Conservation (phyloP, 192 early-diverging fungal genomes). For the Entomortierella lignicola region DNA sequence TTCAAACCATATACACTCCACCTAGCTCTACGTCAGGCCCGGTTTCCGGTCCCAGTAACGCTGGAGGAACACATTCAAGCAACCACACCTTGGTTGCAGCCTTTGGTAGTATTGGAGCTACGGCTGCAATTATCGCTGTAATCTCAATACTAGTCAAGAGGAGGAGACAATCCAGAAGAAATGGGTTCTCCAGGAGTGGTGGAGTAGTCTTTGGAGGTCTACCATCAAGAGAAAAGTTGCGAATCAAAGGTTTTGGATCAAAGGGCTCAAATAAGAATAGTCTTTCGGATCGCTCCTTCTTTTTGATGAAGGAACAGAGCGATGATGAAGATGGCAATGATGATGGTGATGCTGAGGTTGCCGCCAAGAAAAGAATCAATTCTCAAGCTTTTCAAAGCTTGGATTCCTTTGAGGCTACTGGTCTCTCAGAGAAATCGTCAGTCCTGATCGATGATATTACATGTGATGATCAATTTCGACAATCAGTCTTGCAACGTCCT, state of each 20-base stretch:
- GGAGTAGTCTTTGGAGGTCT: neutral
- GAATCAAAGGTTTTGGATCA: neutral
- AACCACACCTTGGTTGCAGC: neutral
- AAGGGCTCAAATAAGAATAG: conserved; percentile 11
- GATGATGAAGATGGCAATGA: conserved; percentile 13
- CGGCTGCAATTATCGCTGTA: conserved; percentile 10
- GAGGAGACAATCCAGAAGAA: conserved; percentile 1
- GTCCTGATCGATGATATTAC: neutral
- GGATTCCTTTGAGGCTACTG: neutral
- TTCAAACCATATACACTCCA: neutral
- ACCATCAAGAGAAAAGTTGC: neutral
- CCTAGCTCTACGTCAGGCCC: neutral
- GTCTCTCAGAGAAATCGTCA: conserved; percentile 3
- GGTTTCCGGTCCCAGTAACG: neutral
- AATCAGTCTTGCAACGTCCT: conserved; percentile 6
- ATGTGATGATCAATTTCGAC: too few species aligned
- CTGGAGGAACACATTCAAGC: neutral
- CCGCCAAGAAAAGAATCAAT: neutral
- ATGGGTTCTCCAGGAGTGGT: too few species aligned
- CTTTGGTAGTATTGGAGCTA: conserved; percentile 19
- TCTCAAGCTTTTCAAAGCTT: neutral
- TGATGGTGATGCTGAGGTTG: neutral
- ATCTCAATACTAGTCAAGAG: conserved; percentile 28
- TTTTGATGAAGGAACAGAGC: conserved; percentile 20
- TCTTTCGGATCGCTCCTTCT: neutral